Evolutionary conservation across 164 flowering plant genomes (phyloP).

Genomic region (Berberis thunbergii): DNA sequence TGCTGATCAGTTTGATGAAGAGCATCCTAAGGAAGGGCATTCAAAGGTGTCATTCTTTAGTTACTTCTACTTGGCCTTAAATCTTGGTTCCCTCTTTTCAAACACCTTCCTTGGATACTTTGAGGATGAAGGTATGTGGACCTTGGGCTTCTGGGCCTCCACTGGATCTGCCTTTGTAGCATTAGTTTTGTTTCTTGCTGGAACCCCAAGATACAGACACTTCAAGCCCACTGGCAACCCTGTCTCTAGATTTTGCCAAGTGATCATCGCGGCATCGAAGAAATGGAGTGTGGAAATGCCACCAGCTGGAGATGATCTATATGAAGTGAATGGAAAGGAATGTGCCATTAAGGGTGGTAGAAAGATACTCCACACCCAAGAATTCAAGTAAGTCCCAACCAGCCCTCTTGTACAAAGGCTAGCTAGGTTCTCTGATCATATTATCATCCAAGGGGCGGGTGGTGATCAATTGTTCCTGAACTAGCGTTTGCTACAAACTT

Average conservation of each 20-base stretch:
- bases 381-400: constrained; percentile 51
- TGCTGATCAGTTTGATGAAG: constrained; percentile 87
- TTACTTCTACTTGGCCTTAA: constrained; percentile 82
- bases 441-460: no score
- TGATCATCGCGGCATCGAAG: constrained; percentile 51
- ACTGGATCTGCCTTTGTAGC: constrained; percentile 61
- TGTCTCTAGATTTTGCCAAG: constrained; percentile 63
- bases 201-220: constrained; percentile 67
- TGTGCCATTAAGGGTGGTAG: constrained; percentile 30
- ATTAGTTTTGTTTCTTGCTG: constrained; percentile 55
- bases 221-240: constrained; percentile 86
- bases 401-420: no score
- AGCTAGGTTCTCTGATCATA: no score
- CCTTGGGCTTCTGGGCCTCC: constrained; percentile 80
- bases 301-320: constrained; percentile 30
- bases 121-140: constrained; percentile 87
- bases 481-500: no score
- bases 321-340: constrained; percentile 33
- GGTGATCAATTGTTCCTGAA: no score
- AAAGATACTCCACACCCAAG: constrained; percentile 67
- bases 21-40: constrained; percentile 48
- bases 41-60: constrained; percentile 86
- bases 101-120: constrained; percentile 71
- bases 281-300: constrained; percentile 50
- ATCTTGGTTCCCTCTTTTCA: constrained; percentile 84